Percentiles rank a stretch among this genome's conserved stretches.
Conservation (phyloP, 371 early-diverging fungal genomes). For the Mortierella sp. region DNA sequence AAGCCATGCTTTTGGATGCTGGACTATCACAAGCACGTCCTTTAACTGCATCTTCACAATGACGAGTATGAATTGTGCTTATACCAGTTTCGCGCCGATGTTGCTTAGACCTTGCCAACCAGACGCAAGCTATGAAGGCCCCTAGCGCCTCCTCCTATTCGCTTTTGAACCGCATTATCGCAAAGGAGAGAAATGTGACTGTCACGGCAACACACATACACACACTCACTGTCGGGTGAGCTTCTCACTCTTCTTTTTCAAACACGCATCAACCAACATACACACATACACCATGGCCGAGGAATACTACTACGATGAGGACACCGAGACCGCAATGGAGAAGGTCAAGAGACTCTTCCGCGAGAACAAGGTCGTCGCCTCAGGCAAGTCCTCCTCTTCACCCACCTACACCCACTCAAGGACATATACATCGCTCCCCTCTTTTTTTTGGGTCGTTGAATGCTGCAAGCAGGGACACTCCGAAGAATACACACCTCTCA, state of each 20-base stretch:
- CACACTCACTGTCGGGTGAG: not conserved
- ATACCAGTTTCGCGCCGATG: not conserved
- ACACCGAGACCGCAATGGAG: constrained; percentile 51
- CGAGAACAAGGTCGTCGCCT: constrained; percentile 52
- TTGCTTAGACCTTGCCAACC: not conserved
- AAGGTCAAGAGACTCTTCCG: constrained; percentile 53
- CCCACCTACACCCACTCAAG: not conserved
- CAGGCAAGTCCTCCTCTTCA: constrained; percentile 23
- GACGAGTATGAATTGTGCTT: not conserved
- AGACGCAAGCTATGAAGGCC: not conserved
- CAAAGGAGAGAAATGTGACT: not conserved
- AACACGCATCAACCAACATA: not conserved
- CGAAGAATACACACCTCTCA: no score
- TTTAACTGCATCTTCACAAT: not conserved
- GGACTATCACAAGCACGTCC: not conserved
- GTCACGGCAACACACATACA: not conserved
- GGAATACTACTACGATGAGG: constrained; percentile 51
- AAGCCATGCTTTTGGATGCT: no score
- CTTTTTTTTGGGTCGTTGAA: not conserved
- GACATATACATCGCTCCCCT: not conserved
- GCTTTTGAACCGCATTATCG: not conserved
- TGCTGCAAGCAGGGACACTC: not conserved
- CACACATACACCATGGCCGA: constrained; percentile 32
- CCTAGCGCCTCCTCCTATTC: not conserved
- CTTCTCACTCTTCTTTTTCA: not conserved